Conservation (phyloP, 352 stramenopile species). For the Globisporangium carolinianum region DNA sequence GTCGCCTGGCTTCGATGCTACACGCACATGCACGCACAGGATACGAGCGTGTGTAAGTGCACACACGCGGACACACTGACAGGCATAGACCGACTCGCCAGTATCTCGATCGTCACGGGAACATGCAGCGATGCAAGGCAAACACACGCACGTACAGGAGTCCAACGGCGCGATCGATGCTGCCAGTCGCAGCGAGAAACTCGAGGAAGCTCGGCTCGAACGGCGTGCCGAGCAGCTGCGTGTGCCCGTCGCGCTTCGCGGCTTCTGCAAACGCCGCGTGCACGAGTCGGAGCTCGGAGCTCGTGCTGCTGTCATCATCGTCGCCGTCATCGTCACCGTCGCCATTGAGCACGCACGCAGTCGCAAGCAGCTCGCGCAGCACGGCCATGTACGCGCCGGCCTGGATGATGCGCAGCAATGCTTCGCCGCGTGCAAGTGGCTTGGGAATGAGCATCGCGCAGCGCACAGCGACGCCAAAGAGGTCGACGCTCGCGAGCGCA, state of each 20-base stretch:
- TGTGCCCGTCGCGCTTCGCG: slow-evolving; percentile 19
- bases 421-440: slow-evolving; percentile 26
- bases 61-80: no score
- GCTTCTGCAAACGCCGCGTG: slow-evolving; percentile 34
- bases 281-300: slow-evolving; percentile 22
- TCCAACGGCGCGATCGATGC: slow-evolving; percentile 13
- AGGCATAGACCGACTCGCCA: no score
- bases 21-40: neutral
- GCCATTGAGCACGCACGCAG: slow-evolving; percentile 20
- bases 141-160: slow-evolving; percentile 12
- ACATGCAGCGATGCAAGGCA: neutral
- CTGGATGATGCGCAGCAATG: slow-evolving; percentile 33
- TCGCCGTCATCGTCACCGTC: slow-evolving; percentile 1
- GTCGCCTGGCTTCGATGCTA: slow-evolving; percentile 33
- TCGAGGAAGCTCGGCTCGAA: slow-evolving; percentile 43
- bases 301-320: slow-evolving; percentile 12
- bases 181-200: slow-evolving; percentile 31
- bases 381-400: slow-evolving; percentile 35
- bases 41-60: neutral
- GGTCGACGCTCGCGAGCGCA: slow-evolving; percentile 17
- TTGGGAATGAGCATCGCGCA: slow-evolving; percentile 44
- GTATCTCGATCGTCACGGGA: neutral
- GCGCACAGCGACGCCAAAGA: slow-evolving; percentile 36
- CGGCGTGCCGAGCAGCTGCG: slow-evolving; percentile 19
- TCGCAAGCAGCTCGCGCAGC: slow-evolving; percentile 30